phyloP scores from a whole-genome alignment of 192 early-diverging fungal genomes.

The Glomus cerebriforme region DNA sequence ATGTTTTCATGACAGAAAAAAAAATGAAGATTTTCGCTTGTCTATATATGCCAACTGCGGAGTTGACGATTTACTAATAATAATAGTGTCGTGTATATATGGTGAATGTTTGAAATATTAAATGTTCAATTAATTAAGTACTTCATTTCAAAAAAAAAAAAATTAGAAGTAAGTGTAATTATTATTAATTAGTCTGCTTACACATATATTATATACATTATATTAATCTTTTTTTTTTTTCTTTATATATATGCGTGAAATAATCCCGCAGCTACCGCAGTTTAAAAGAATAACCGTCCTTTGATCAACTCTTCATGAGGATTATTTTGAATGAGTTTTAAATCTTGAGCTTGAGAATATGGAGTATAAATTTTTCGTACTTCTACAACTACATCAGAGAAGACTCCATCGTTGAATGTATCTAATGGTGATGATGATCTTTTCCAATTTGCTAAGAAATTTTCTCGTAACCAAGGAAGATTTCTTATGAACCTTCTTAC shows the following conservation, averaged over 20 bases:
- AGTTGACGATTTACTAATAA: too few relatives aligned
- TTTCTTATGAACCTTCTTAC: neutral
- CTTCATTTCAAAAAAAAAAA: too few relatives aligned
- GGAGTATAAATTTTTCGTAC: neutral
- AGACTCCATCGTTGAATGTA: neutral
- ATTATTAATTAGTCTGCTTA: too few relatives aligned
- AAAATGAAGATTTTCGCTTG: too few relatives aligned
- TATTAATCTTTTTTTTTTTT: too few relatives aligned
- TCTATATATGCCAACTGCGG: too few relatives aligned
- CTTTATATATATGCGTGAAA: neutral
- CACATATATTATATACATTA: too few relatives aligned
- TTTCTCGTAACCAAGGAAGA: slow-evolving; percentile 11
- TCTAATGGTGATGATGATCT: neutral
- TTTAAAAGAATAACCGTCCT: neutral
- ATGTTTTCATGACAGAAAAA: too few relatives aligned
- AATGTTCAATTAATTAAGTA: too few relatives aligned
- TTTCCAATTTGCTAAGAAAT: neutral
- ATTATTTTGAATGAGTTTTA: neutral
- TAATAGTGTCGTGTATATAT: too few relatives aligned
- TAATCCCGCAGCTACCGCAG: neutral
- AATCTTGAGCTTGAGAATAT: neutral
- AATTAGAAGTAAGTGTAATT: too few relatives aligned
- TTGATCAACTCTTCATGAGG: neutral
- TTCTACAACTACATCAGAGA: neutral
- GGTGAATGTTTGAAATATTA: too few relatives aligned